Evolutionary conservation across 208 protist genomes (phyloP).

Genomic region (Willaertia magna): DNA sequence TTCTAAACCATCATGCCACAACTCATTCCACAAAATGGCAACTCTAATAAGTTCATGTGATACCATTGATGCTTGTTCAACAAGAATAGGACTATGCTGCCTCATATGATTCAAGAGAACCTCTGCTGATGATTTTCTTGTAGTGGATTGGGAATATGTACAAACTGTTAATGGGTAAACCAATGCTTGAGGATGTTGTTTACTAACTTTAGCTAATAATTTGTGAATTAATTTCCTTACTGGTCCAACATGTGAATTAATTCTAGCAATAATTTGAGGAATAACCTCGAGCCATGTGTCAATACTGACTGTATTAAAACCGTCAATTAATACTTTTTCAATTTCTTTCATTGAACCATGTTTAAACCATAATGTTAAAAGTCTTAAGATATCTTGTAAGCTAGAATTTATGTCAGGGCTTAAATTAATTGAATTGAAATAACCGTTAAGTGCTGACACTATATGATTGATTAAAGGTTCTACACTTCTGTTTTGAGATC

Average conservation of each 20-base stretch:
- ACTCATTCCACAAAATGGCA: conserved; percentile 90
- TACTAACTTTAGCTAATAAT: conserved; percentile 79
- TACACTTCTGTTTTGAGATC: neutral
- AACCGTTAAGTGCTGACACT: conserved; percentile 73
- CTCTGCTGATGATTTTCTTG: neutral
- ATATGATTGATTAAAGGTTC: conserved; percentile 17
- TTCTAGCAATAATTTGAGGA: conserved; percentile 96
- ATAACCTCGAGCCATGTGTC: conserved; percentile 98
- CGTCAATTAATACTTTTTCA: conserved; percentile 51
- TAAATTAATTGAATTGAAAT: conserved; percentile 86
- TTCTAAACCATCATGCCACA: conserved; percentile 86
- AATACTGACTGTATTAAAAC: conserved; percentile 74
- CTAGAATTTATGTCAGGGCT: conserved; percentile 37
- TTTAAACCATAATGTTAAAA: conserved; percentile 95
- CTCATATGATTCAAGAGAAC: neutral
- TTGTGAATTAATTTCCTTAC: conserved; percentile 79
- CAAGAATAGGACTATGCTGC: conserved; percentile 37
- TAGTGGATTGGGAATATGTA: conserved; percentile 43
- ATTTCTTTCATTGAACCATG: conserved; percentile 53
- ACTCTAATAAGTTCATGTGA: conserved; percentile 92
- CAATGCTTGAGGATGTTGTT: conserved; percentile 94
- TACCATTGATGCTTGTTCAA: conserved; percentile 87
- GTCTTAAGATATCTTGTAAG: conserved; percentile 92
- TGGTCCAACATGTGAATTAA: conserved; percentile 68
- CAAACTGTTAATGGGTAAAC: conserved; percentile 97